These are phyloP conservation scores for Triglochin maritima DNA, from an alignment of 106 monocot genomes.

Conservation along the genomic window DNA sequence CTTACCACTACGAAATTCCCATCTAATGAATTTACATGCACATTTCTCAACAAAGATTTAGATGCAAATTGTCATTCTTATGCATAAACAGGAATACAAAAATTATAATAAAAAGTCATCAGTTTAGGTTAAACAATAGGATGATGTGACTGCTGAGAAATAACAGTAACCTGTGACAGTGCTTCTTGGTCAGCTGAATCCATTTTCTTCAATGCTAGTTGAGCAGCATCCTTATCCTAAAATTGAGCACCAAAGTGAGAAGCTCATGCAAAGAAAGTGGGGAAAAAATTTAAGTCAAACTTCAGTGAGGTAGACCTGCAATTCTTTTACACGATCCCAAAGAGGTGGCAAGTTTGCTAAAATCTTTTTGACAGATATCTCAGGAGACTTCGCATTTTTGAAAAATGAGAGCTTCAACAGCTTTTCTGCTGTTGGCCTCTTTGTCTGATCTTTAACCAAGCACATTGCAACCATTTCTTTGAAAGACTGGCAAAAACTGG, in stretches of 20 bases:
- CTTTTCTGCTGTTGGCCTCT: slow-evolving; percentile 91
- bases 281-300: background rate
- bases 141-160: background rate
- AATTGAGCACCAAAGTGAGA: slow-evolving; percentile 5
- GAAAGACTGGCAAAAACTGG: slow-evolving; percentile 81
- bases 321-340: slow-evolving; percentile 91
- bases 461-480: slow-evolving; percentile 99
- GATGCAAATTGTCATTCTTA: too few species aligned
- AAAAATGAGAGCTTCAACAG: slow-evolving; percentile 89
- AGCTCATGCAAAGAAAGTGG: background rate
- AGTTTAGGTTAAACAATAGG: too few species aligned
- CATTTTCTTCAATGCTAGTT: slow-evolving; percentile 89
- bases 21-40: too few species aligned
- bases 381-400: slow-evolving; percentile 67
- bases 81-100: too few species aligned
- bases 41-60: too few species aligned
- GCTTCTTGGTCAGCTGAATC: slow-evolving; percentile 91
- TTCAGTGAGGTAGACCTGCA: slow-evolving; percentile 44
- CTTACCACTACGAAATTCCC: too few species aligned
- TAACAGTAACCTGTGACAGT: slow-evolving; percentile 53
- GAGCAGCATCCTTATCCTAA: slow-evolving; percentile 86
- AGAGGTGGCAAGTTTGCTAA: slow-evolving; percentile 71
- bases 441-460: slow-evolving; percentile 95
- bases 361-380: slow-evolving; percentile 57
- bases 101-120: too few species aligned